These are phyloP conservation scores for Fusarium sarcochroum DNA, from an alignment of 2,329 filamentous ascomycete genomes.

Conservation along the genomic window DNA sequence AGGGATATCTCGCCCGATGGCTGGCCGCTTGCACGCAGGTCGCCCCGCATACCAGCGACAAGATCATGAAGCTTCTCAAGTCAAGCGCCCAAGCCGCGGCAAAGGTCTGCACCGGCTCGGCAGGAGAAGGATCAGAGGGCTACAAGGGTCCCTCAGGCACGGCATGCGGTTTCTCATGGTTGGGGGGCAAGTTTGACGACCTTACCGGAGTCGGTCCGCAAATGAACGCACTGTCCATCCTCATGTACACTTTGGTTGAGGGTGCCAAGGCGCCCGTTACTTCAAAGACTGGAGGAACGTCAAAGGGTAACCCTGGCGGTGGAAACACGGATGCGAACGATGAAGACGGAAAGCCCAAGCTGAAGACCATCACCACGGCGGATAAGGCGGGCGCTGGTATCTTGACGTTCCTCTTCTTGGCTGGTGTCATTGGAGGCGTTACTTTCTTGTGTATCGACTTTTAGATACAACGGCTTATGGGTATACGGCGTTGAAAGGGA, in stretches of 20 bases:
- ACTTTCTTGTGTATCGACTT: constrained; percentile 51
- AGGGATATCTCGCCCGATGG: constrained; percentile 81
- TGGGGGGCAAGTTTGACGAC: constrained; percentile 69
- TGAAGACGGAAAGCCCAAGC: constrained; percentile 44
- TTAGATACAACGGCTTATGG: neutral
- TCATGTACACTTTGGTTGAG: constrained; percentile 72
- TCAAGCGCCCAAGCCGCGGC: constrained; percentile 68
- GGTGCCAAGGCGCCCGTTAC: constrained; percentile 63
- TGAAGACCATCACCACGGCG: constrained; percentile 58
- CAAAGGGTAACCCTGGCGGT: constrained; percentile 64
- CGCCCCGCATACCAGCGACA: constrained; percentile 65
- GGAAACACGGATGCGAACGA: constrained; percentile 54
- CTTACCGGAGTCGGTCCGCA: constrained; percentile 75
- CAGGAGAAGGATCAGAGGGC: constrained; percentile 46
- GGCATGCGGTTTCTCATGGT: constrained; percentile 79
- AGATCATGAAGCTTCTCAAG: constrained; percentile 66
- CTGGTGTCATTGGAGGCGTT: constrained; percentile 65
- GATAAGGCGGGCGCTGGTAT: constrained; percentile 71
- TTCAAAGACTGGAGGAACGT: constrained; percentile 71
- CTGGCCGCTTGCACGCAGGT: constrained; percentile 68
- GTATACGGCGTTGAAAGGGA: constrained; percentile 10
- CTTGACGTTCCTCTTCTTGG: constrained; percentile 64
- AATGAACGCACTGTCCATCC: constrained; percentile 75
- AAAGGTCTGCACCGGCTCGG: constrained; percentile 64
- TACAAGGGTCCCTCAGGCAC: constrained; percentile 69